phyloP scores from a whole-genome alignment of 2,329 filamentous ascomycete genomes.

The Aspergillus phoenicis region DNA sequence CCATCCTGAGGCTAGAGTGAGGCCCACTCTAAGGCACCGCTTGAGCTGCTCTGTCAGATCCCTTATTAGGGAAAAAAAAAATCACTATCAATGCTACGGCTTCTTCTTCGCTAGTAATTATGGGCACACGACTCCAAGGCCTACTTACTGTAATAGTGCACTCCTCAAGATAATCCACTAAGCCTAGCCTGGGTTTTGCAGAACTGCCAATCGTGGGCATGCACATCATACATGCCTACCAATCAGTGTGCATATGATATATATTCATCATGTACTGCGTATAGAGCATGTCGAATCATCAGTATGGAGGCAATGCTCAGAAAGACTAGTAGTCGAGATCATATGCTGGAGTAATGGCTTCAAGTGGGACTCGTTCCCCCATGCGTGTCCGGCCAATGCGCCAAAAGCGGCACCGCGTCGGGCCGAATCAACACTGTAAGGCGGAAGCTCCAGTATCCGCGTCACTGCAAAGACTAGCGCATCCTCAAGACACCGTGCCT shows the following conservation, averaged over 20 bases:
- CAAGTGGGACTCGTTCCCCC: neutral
- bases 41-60: neutral
- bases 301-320: neutral
- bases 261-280: no score
- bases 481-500: neutral
- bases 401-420: conserved; percentile 8
- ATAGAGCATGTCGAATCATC: no score
- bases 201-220: neutral
- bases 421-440: conserved; percentile 9
- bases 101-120: neutral
- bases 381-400: neutral
- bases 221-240: neutral
- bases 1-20: neutral
- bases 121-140: neutral
- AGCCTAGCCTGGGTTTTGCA: neutral
- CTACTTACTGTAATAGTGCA: neutral
- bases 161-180: neutral
- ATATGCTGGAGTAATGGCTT: neutral
- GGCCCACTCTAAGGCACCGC: neutral
- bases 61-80: neutral
- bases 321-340: no score
- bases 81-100: neutral
- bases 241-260: neutral
- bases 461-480: conserved; percentile 5
- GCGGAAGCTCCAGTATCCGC: conserved; percentile 8